Percentiles rank a stretch among this genome's conserved stretches.
phyloP scores from a whole-genome alignment of 441 rosid genomes.

The Corymbia citriodora region DNA sequence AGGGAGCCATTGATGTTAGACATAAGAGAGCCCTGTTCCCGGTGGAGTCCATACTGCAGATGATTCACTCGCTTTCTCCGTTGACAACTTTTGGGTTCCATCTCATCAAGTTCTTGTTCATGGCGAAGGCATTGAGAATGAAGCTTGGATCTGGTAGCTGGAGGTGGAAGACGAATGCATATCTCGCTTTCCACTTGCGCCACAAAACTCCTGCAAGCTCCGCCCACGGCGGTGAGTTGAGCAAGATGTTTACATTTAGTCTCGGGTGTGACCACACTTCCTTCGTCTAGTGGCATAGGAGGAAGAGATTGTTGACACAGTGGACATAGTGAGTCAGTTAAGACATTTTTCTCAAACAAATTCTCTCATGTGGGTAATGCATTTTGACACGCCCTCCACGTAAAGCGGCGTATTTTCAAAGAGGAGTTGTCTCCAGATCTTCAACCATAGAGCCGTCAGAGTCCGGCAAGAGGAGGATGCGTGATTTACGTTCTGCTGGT shows the following conservation, averaged over 20 bases:
- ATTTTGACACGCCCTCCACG: background rate
- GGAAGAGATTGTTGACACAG: background rate
- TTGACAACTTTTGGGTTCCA: background rate
- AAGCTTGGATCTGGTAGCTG: background rate
- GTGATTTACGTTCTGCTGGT: background rate
- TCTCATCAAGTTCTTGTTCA: background rate
- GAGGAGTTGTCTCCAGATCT: background rate
- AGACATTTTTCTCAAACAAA: background rate
- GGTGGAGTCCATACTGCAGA: background rate
- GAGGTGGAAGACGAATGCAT: background rate
- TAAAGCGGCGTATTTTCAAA: background rate
- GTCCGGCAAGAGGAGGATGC: background rate
- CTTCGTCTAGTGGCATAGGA: background rate
- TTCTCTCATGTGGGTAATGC: background rate
- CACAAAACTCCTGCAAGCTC: background rate
- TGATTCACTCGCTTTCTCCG: background rate
- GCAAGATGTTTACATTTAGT: no score
- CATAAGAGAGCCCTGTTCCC: background rate
- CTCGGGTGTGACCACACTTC: background rate
- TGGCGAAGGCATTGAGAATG: background rate
- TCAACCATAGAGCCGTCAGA: background rate
- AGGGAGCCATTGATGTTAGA: background rate
- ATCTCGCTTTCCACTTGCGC: background rate
- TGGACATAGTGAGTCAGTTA: background rate
- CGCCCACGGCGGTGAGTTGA: background rate